These are phyloP conservation scores for Pseudocercospora crystallina DNA, from an alignment of 2,329 filamentous ascomycete genomes.

Conservation along the genomic window DNA sequence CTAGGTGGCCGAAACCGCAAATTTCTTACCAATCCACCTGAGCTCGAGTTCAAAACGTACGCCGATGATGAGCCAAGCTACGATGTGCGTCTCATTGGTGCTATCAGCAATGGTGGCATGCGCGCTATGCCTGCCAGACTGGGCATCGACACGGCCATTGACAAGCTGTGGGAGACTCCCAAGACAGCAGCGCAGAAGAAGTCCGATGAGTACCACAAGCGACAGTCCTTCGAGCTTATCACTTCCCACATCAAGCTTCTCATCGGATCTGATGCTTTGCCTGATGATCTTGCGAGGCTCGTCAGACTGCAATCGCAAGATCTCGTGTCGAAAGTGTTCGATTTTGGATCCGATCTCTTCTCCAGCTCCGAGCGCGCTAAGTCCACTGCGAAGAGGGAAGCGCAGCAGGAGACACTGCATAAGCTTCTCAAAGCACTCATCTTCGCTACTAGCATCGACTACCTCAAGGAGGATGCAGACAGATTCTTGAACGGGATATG, in stretches of 20 bases:
- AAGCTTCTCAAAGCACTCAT: constrained; percentile 87
- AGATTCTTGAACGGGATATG: constrained; percentile 77
- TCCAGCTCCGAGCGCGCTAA: constrained; percentile 75
- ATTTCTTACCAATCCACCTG: constrained; percentile 85
- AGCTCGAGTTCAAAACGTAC: constrained; percentile 79
- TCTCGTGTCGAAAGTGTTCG: constrained; percentile 68
- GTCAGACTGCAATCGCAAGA: constrained; percentile 90
- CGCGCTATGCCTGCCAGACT: constrained; percentile 82
- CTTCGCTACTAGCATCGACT: constrained; percentile 74
- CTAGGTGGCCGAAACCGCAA: constrained; percentile 92
- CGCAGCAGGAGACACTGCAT: constrained; percentile 78
- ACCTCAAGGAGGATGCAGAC: constrained; percentile 74
- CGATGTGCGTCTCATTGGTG: constrained; percentile 84
- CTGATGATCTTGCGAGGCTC: constrained; percentile 82
- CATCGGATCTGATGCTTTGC: constrained; percentile 81
- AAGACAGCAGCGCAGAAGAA: constrained; percentile 62
- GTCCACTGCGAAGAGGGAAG: constrained; percentile 82
- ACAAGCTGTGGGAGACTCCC: constrained; percentile 78
- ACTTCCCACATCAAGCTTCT: constrained; percentile 86
- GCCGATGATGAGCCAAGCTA: constrained; percentile 86
- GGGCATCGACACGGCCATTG: constrained; percentile 84
- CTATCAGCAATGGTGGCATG: constrained; percentile 67
- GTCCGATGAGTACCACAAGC: constrained; percentile 85
- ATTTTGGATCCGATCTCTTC: constrained; percentile 68
- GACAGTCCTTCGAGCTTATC: constrained; percentile 84